Percentiles rank a stretch among this genome's conserved stretches.
Evolutionary conservation across 371 early-diverging fungal genomes (phyloP).

Genomic region (Haplosporangium sp.): DNA sequence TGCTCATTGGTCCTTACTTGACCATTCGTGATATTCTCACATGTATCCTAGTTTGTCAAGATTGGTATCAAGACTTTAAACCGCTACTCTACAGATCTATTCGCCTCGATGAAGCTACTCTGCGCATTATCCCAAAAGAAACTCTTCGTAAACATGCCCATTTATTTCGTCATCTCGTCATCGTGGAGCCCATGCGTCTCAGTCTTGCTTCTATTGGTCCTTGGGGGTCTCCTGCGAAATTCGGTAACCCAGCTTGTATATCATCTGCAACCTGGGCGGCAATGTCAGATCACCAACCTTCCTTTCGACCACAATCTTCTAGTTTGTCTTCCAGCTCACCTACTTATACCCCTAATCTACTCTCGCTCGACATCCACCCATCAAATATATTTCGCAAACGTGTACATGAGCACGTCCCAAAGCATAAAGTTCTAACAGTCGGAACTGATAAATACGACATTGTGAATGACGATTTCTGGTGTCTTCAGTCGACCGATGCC

Average conservation of each 20-base stretch:
- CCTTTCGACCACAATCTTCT: too few species aligned
- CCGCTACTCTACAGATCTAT: conserved; percentile 25
- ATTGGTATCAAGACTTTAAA: conserved; percentile 24
- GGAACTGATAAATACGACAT: conserved; percentile 34
- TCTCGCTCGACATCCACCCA: conserved; percentile 35
- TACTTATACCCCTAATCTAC: conserved; percentile 10
- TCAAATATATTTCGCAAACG: conserved; percentile 31
- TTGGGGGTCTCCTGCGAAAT: not conserved
- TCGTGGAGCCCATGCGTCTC: conserved; percentile 38
- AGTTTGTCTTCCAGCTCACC: not conserved
- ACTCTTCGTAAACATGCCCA: conserved; percentile 24
- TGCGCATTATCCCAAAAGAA: conserved; percentile 10
- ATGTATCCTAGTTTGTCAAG: conserved; percentile 33
- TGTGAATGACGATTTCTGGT: conserved; percentile 36
- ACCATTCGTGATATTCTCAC: conserved; percentile 21
- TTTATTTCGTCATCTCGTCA: conserved; percentile 25
- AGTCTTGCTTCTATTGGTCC: conserved; percentile 13
- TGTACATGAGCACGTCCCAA: conserved; percentile 33
- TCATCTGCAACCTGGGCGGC: not conserved
- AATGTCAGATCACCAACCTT: not conserved
- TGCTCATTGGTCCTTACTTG: conserved; percentile 28
- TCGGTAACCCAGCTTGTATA: not conserved
- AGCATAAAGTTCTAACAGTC: conserved; percentile 14
- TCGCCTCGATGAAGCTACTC: conserved; percentile 32
- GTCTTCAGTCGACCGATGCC: conserved; percentile 36